phyloP scores from a whole-genome alignment of 768 basidiomycete genomes.

The Lyophyllum decastes region DNA sequence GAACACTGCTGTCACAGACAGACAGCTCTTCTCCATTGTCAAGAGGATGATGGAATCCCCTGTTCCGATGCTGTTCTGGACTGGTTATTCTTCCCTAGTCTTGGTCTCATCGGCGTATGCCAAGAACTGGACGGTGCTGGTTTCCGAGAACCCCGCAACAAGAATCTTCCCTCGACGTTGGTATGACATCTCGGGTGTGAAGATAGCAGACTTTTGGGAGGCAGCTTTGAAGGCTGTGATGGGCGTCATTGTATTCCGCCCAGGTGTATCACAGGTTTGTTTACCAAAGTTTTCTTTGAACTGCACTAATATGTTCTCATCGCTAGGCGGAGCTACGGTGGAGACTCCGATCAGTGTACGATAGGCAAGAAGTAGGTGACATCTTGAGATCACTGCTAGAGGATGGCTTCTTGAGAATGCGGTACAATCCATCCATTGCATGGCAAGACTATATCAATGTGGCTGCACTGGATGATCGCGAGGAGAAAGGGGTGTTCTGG shows the following conservation, averaged over 20 bases:
- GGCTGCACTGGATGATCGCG: slow-evolving; percentile 47
- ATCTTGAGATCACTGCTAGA: slow-evolving; percentile 52
- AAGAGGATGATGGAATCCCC: slow-evolving; percentile 44
- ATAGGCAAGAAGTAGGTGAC: slow-evolving; percentile 74
- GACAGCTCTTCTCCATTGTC: slow-evolving; percentile 31
- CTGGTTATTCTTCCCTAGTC: slow-evolving; percentile 56
- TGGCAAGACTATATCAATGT: slow-evolving; percentile 22
- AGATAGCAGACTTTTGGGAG: slow-evolving; percentile 66
- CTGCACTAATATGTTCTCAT: slow-evolving; percentile 7
- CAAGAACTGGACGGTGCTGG: slow-evolving; percentile 55
- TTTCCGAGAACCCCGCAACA: slow-evolving; percentile 44
- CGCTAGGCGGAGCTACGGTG: slow-evolving; percentile 67
- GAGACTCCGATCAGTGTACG: slow-evolving; percentile 72
- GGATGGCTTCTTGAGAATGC: slow-evolving; percentile 49
- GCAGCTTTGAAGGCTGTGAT: slow-evolving; percentile 71
- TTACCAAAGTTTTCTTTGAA: not conserved
- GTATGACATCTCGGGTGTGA: slow-evolving; percentile 70
- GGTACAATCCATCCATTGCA: slow-evolving; percentile 22
- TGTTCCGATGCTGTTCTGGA: slow-evolving; percentile 65
- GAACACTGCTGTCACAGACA: slow-evolving; percentile 17
- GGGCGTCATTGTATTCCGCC: slow-evolving; percentile 65
- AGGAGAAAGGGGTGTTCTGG: slow-evolving; percentile 57
- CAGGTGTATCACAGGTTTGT: slow-evolving; percentile 73
- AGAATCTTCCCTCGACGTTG: slow-evolving; percentile 71
- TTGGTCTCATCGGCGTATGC: slow-evolving; percentile 58